These are phyloP conservation scores for Serendipita sp. DNA, from an alignment of 768 basidiomycete species.

Conservation along the genomic window DNA sequence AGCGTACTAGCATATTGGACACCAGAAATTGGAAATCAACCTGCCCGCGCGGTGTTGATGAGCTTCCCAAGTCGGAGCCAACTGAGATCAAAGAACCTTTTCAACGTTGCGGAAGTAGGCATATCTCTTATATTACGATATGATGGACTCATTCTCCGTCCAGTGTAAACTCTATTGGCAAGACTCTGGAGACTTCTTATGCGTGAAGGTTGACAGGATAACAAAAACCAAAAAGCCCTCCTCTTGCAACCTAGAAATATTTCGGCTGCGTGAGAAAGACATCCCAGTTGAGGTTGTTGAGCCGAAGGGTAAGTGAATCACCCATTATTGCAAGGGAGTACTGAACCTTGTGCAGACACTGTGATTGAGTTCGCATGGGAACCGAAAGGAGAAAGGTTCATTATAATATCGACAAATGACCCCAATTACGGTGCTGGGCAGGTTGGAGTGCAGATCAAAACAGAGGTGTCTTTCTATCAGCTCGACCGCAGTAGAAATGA, in stretches of 20 bases:
- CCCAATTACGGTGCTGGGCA: conserved; percentile 82
- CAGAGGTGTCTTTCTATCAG: conserved; percentile 91
- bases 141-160: neutral
- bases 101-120: conserved; percentile 90
- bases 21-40: conserved; percentile 90
- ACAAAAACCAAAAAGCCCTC: conserved; percentile 98
- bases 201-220: conserved; percentile 97
- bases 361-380: conserved; percentile 98
- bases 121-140: neutral
- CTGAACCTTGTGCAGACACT: conserved; percentile 38
- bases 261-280: conserved; percentile 93
- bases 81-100: conserved; percentile 87
- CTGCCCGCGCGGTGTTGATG: conserved; percentile 88
- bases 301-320: conserved; percentile 54
- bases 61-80: conserved; percentile 71
- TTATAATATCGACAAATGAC: conserved; percentile 84
- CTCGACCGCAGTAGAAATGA: conserved; percentile 84
- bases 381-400: conserved; percentile 92
- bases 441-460: conserved; percentile 88
- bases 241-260: conserved; percentile 96
- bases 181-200: conserved; percentile 94
- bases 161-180: conserved; percentile 98
- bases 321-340: conserved; percentile 6
- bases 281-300: conserved; percentile 96
- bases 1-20: conserved; percentile 97